Evolutionary conservation across 2,329 filamentous ascomycete genomes (phyloP).

Genomic region (Huntiella savannae): DNA sequence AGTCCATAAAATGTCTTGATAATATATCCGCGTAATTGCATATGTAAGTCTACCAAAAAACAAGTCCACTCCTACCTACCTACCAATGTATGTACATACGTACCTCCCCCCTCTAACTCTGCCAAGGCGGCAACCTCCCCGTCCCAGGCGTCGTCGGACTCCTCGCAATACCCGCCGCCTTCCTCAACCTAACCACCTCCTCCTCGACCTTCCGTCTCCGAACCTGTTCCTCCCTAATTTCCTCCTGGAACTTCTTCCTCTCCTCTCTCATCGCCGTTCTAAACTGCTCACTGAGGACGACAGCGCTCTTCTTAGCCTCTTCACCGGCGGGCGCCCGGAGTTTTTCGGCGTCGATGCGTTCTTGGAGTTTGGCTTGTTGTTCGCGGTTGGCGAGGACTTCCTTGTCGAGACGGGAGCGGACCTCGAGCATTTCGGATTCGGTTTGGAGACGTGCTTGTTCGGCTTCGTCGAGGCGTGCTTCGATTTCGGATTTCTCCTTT

Average conservation of each 20-base stretch:
- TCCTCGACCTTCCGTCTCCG: conserved; percentile 30
- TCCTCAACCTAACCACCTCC: conserved; percentile 27
- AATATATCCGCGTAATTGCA: too few species aligned
- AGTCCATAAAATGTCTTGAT: too few species aligned
- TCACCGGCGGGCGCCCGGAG: conserved; percentile 21
- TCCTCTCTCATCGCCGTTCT: conserved; percentile 36
- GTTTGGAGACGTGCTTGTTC: conserved; percentile 19
- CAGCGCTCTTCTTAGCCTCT: conserved; percentile 24
- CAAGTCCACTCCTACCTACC: too few species aligned
- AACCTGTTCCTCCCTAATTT: conserved; percentile 31
- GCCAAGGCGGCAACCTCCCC: too few species aligned
- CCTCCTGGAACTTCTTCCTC: conserved; percentile 37
- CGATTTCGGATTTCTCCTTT: conserved; percentile 29
- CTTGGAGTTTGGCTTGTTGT: conserved; percentile 25
- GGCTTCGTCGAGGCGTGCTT: conserved; percentile 24
- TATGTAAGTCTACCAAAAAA: too few species aligned
- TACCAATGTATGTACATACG: too few species aligned
- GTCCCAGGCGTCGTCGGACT: conserved; percentile 22
- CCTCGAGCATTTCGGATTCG: conserved; percentile 21
- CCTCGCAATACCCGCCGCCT: conserved; percentile 19
- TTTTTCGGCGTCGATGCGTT: conserved; percentile 31
- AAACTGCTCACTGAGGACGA: conserved; percentile 37
- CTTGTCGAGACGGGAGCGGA: conserved; percentile 23
- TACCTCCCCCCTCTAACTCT: too few species aligned
- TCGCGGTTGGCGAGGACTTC: conserved; percentile 22